These are phyloP conservation scores for Guyanaporus albipodus DNA, from an alignment of 768 basidiomycete species.

Conservation along the genomic window DNA sequence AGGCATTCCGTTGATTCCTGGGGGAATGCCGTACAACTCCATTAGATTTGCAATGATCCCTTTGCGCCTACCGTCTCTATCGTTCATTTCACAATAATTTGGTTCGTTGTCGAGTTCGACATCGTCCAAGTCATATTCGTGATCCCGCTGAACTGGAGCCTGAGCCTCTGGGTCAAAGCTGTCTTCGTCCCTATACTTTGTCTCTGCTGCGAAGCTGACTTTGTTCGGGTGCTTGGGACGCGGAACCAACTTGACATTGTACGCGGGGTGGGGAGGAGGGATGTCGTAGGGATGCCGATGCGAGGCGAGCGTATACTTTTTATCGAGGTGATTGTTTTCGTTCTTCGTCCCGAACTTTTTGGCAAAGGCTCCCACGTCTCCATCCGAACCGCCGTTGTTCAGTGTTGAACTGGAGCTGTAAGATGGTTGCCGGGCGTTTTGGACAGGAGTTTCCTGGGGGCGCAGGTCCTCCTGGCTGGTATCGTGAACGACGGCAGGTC, in stretches of 20 bases:
- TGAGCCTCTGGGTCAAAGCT: constrained; percentile 27
- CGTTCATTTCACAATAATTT: constrained; percentile 17
- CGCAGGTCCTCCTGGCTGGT: constrained; percentile 3
- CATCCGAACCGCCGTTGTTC: constrained; percentile 19
- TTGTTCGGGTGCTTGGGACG: constrained; percentile 21
- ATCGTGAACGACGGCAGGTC: constrained; percentile 1
- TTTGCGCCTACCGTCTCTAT: constrained; percentile 23
- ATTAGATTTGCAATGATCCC: constrained; percentile 30
- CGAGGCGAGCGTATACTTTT: constrained; percentile 49
- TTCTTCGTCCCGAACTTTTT: constrained; percentile 11
- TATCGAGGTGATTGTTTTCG: constrained; percentile 27
- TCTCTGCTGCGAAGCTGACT: constrained; percentile 40
- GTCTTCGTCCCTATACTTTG: constrained; percentile 11
- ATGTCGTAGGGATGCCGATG: constrained; percentile 63
- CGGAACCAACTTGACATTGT: constrained; percentile 22
- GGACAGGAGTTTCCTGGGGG: constrained; percentile 15
- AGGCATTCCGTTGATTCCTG: constrained; percentile 23
- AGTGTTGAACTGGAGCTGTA: constrained; percentile 39
- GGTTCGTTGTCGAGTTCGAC: constrained; percentile 10
- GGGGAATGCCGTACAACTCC: constrained; percentile 27
- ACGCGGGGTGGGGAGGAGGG: constrained; percentile 44
- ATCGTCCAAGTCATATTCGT: constrained; percentile 19
- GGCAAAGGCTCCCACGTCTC: constrained; percentile 15
- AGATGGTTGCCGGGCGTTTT: constrained; percentile 30
- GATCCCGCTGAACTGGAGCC: background rate